Conservation (phyloP, 176 grass and related monocot genomes). For the Secale cereale region DNA sequence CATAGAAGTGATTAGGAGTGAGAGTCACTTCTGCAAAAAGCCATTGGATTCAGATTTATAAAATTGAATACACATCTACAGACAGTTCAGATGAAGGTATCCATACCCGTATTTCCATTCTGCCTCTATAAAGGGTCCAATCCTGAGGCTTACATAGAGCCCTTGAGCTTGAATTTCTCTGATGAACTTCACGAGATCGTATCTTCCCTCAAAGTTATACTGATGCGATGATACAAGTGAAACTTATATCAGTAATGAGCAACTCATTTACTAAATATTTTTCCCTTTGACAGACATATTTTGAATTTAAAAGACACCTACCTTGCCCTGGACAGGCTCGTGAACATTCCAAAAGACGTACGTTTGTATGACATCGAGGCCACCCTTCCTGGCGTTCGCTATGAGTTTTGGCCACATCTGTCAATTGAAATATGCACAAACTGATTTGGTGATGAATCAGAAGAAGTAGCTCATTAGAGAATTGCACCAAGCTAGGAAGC, state of each 20-base stretch:
- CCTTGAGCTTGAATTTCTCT: constrained; percentile 76
- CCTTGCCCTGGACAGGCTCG: constrained; percentile 62
- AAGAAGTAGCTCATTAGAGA: background rate
- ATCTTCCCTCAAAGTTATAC: constrained; percentile 91
- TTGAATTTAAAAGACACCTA: background rate
- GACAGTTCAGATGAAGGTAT: background rate
- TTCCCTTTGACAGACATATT: background rate
- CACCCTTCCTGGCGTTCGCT: constrained; percentile 59
- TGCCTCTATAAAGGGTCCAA: constrained; percentile 78
- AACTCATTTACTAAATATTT: background rate
- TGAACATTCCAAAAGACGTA: constrained; percentile 96
- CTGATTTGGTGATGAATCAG: background rate
- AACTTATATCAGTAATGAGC: background rate
- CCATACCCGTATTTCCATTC: constrained; percentile 97
- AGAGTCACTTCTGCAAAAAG: background rate
- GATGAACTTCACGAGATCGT: constrained; percentile 81
- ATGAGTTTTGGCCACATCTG: constrained; percentile 93
- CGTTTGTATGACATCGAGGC: constrained; percentile 73
- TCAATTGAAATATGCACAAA: background rate
- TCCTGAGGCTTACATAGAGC: constrained; percentile 77
- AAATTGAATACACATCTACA: background rate
- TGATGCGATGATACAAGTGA: constrained; percentile 12
- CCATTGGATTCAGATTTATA: background rate
- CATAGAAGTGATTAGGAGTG: background rate
- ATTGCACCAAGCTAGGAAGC: background rate